phyloP scores from a whole-genome alignment of 2,329 filamentous ascomycete genomes.

The Sodiomyces alkalinus region DNA sequence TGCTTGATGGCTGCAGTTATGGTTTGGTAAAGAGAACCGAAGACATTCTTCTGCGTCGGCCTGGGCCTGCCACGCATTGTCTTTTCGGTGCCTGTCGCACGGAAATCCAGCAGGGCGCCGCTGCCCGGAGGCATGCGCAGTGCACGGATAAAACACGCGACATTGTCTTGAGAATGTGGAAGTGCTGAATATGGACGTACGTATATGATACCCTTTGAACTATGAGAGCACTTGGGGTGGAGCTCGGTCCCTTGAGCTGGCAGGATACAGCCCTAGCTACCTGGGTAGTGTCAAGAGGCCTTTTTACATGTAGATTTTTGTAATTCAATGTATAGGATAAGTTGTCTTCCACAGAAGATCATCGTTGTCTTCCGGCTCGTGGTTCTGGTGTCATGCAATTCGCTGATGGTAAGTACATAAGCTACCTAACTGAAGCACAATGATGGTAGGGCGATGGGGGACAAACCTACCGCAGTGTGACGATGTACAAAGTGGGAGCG shows the following conservation, averaged over 20 bases:
- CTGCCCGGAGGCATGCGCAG: too few species aligned
- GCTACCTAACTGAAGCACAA: too few species aligned
- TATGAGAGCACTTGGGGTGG: background rate
- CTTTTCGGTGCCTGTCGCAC: background rate
- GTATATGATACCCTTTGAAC: slow-evolving; percentile 3
- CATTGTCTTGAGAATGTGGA: background rate
- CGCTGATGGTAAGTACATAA: too few species aligned
- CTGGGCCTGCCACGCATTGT: background rate
- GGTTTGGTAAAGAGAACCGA: background rate
- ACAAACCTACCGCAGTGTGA: too few species aligned
- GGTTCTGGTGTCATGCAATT: too few species aligned
- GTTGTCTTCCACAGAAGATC: too few species aligned
- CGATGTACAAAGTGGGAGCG: too few species aligned
- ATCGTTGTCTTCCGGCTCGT: too few species aligned
- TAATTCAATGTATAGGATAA: too few species aligned
- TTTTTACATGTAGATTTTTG: slow-evolving; percentile 2
- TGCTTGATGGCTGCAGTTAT: background rate
- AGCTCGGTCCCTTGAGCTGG: background rate
- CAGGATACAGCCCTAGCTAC: background rate
- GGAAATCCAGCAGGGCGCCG: too few species aligned
- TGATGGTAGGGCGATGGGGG: too few species aligned
- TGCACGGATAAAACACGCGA: background rate
- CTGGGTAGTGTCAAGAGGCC: background rate
- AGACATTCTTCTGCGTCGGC: too few species aligned
- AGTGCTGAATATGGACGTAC: background rate